Conservation (phyloP, 2,329 filamentous ascomycete species). For the Ophiostoma himal-ulmi region DNA sequence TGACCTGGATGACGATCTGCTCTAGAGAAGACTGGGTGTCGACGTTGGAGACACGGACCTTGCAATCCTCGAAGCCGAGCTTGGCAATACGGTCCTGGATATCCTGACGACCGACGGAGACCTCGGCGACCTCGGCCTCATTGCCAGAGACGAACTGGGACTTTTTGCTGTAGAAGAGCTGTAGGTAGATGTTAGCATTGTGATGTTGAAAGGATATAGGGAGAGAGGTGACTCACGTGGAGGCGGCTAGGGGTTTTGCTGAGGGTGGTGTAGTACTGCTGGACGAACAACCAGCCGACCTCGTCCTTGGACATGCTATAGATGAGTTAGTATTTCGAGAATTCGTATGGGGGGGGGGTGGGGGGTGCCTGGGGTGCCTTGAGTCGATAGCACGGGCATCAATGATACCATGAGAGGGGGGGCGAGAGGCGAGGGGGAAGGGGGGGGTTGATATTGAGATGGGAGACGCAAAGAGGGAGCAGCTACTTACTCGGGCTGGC, state of each 20-base stretch:
- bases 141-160: slow-evolving; percentile 91
- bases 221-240: slow-evolving; percentile 50
- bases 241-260: slow-evolving; percentile 93
- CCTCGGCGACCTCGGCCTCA: slow-evolving; percentile 81
- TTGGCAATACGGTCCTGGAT: slow-evolving; percentile 93
- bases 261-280: slow-evolving; percentile 97
- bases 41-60: slow-evolving; percentile 96
- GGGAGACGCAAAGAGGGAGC: not conserved
- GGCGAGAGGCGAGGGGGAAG: not conserved
- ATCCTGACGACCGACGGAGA: slow-evolving; percentile 80
- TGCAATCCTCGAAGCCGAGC: slow-evolving; percentile 93
- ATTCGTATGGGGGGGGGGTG: too few relatives aligned
- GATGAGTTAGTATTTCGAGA: slow-evolving; percentile 23
- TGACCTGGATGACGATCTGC: slow-evolving; percentile 96
- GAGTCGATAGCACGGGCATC: not conserved
- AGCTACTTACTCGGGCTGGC: slow-evolving; percentile 18
- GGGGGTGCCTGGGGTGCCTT: not conserved
- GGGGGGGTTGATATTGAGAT: not conserved
- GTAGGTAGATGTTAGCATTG: slow-evolving; percentile 11
- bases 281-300: slow-evolving; percentile 98
- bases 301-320: slow-evolving; percentile 72
- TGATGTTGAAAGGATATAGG: slow-evolving; percentile 7
- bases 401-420: not conserved
- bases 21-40: slow-evolving; percentile 84
- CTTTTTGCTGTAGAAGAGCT: slow-evolving; percentile 93